phyloP scores from a whole-genome alignment of 495 filamentous ascomycete species.

The Penicillium psychrofluorescens region DNA sequence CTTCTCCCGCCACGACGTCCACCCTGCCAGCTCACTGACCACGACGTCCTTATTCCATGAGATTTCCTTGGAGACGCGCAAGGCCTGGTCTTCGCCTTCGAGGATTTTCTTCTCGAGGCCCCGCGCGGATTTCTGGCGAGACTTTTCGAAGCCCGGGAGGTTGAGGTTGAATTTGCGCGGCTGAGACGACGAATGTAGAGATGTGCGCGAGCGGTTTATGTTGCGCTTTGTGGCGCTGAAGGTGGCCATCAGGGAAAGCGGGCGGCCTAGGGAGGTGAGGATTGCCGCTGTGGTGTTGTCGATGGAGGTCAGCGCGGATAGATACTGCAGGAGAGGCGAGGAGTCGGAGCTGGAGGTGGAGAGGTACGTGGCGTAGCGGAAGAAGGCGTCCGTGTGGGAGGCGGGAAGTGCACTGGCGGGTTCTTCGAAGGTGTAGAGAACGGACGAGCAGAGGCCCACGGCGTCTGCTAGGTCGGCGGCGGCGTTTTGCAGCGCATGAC shows the following conservation, averaged over 20 bases:
- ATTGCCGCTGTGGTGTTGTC: conserved; percentile 75
- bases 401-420: conserved; percentile 50
- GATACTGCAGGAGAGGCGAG: conserved; percentile 62
- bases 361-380: conserved; percentile 60
- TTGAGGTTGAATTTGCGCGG: conserved; percentile 46
- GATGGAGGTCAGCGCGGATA: conserved; percentile 65
- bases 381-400: conserved; percentile 61
- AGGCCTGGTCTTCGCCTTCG: conserved; percentile 55
- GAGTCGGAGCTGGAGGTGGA: conserved; percentile 61
- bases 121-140: conserved; percentile 68
- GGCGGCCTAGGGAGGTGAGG: conserved; percentile 72
- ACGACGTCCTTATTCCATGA: conserved; percentile 91
- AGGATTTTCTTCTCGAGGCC: conserved; percentile 71
- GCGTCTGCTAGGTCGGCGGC: conserved; percentile 62
- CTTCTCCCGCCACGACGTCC: conserved; percentile 80
- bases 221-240: conserved; percentile 58
- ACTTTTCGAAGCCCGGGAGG: conserved; percentile 68
- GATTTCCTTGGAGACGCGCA: conserved; percentile 65
- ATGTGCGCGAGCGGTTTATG: conserved; percentile 67
- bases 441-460: conserved; percentile 47
- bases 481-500: conserved; percentile 27
- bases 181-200: conserved; percentile 46
- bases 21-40: conserved; percentile 83
- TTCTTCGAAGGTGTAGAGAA: conserved; percentile 40
- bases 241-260: conserved; percentile 63